phyloP scores from a whole-genome alignment of 441 rosid genomes.

The Sinapis alba region DNA sequence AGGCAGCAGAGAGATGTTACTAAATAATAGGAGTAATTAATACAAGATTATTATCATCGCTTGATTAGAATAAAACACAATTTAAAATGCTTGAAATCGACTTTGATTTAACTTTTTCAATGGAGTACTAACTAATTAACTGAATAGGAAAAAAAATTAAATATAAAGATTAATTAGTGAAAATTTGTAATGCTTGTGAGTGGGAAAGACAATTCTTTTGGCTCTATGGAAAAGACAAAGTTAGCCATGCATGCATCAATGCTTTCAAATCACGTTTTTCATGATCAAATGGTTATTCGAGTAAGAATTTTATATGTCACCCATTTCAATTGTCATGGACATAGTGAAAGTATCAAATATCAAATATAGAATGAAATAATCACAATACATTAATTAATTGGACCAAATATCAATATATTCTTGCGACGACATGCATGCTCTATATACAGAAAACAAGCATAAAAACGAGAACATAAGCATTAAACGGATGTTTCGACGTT shows the following conservation, averaged over 20 bases:
- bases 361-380: not conserved
- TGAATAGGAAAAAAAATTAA: slow-evolving; percentile 1
- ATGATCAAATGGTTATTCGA: slow-evolving; percentile 29
- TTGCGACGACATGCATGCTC: not conserved
- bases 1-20: not conserved
- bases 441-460: not conserved
- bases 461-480: not conserved
- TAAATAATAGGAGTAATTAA: not conserved
- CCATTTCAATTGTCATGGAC: slow-evolving; percentile 17
- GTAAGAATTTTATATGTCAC: slow-evolving; percentile 12
- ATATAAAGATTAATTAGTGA: slow-evolving; percentile 10
- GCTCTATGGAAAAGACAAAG: slow-evolving; percentile 35
- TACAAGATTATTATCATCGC: not conserved
- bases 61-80: not conserved
- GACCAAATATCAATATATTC: slow-evolving; percentile 34
- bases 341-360: slow-evolving; percentile 4
- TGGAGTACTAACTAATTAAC: slow-evolving; percentile 22
- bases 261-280: slow-evolving; percentile 38
- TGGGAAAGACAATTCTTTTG: slow-evolving; percentile 22
- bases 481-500: not conserved
- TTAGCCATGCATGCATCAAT: slow-evolving; percentile 40
- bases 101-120: slow-evolving; percentile 7
- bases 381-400: slow-evolving; percentile 4
- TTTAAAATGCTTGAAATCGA: not conserved
- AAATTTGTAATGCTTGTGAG: slow-evolving; percentile 12